Conservation (phyloP, 148 eudicot genomes). For the Suaeda aralocaspica region DNA sequence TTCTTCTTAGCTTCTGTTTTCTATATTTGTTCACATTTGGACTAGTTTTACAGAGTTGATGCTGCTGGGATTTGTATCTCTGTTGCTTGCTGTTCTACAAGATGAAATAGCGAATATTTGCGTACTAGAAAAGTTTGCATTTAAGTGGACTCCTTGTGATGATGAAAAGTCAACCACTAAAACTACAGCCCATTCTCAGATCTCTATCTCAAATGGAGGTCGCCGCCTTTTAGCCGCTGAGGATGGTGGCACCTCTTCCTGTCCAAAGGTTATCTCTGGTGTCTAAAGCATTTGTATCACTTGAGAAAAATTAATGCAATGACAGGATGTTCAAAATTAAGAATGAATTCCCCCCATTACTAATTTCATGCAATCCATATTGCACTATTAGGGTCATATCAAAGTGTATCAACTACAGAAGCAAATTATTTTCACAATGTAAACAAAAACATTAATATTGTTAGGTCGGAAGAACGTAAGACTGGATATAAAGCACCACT, state of each 20-base stretch:
- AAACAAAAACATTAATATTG: no score
- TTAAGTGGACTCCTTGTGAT: conserved; percentile 30
- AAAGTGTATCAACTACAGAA: no score
- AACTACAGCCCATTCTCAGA: not conserved
- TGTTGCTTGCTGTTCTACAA: conserved; percentile 32
- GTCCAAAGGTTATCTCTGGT: conserved; percentile 17
- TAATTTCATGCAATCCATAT: no score
- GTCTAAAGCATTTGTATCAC: not conserved
- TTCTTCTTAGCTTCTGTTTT: not conserved
- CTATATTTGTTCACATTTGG: not conserved
- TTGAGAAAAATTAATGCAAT: not conserved
- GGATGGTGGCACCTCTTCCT: not conserved
- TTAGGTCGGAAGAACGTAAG: no score
- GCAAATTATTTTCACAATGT: no score
- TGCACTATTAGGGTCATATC: no score
- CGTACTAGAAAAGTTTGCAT: conserved; percentile 7
- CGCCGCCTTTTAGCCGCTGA: conserved; percentile 15
- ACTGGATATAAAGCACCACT: no score
- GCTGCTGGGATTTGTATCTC: conserved; percentile 33
- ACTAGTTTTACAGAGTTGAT: conserved; percentile 24
- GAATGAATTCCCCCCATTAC: no score
- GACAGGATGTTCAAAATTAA: no score
- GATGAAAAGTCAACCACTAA: not conserved
- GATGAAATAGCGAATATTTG: conserved; percentile 18
- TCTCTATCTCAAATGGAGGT: conserved; percentile 1